Base-by-base conservation (phyloP, 495 filamentous ascomycete genomes). In the Cenococcum geophilum region DNA sequence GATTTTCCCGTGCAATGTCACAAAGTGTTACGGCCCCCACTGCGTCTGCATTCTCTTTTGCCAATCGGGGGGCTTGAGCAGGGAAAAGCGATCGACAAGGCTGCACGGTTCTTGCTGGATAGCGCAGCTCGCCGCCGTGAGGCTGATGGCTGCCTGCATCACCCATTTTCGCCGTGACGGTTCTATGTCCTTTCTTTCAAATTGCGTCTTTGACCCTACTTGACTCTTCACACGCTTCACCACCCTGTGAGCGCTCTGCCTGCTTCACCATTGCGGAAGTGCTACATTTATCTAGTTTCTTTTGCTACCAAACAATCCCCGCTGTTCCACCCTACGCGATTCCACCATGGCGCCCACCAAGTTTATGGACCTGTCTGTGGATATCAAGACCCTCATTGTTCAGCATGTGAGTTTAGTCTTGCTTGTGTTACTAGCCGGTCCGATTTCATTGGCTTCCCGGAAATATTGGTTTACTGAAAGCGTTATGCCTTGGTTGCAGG, bases 301-400 rank as follows among this genome's bases (percentile, higher is more conserved):
- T n/a, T 11, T 16, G 47, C 47, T 40, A 16, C n/a, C 57, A 49
- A 16, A 32, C 27, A 2, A 32, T 59, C 57, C 35, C 45, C 59
- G 23, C 42, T 14, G 34, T 22, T 53, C 54, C 55, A 34, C 43
- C 54, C 18, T 40, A 18, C 52, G 20, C 49, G 14, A 42, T 9
- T 81, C 0, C 84, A 83, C 37, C 79, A 88, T 61, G 84, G 83
- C 60, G 27, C 52, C 40, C 40, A 22, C 40, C 12, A 61, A 55
- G 36, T 67, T 71, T 35, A 68, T 66, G 60, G 71, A 74, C 59
- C 63, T 76, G n/a, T 60, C 66, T 16, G 66, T 65, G 12, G 74
- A 75, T 32, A 62, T 76, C 65, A 73, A 76, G 64, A 69, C 66
- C 0, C 58, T 72, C 21, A 70, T 76, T 35, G 68, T 76, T 3